phyloP scores from a whole-genome alignment of 345 rosid species.

The Dipteronia dyeriana region DNA sequence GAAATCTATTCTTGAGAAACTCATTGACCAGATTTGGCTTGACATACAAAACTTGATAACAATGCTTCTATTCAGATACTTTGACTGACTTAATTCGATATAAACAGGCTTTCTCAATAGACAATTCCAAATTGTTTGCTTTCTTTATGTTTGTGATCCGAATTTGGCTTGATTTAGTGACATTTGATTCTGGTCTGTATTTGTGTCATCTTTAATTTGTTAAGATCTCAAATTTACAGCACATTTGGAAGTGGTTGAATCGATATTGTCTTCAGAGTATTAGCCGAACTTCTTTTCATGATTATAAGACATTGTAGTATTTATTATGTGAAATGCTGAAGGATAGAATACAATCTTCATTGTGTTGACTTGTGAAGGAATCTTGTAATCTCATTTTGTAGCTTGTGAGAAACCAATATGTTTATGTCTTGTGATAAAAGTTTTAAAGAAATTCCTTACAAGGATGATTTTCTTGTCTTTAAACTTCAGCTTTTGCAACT shows the following conservation, averaged over 20 bases:
- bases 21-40: too few species aligned
- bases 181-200: background rate
- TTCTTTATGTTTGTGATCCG: too few species aligned
- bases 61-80: too few species aligned
- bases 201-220: background rate
- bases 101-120: too few species aligned
- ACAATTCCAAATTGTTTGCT: too few species aligned
- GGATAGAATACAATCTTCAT: background rate
- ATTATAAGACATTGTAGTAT: background rate
- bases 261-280: background rate
- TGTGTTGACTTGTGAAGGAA: background rate
- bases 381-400: background rate
- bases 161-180: too few species aligned
- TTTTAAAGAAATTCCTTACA: constrained; percentile 8
- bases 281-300: background rate
- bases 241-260: background rate
- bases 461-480: constrained; percentile 22
- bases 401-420: background rate
- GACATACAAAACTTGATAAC: too few species aligned
- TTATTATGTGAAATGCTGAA: background rate
- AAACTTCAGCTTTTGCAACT: constrained; percentile 15
- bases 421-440: background rate
- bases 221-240: background rate
- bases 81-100: too few species aligned
- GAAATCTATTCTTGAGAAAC: background rate